A percentile compares a stretch with the other conserved stretches of the same genome.
Evolutionary conservation across 805 yeast species (phyloP).

Genomic region (Cyberlindnera nakhonratchasimensis): DNA sequence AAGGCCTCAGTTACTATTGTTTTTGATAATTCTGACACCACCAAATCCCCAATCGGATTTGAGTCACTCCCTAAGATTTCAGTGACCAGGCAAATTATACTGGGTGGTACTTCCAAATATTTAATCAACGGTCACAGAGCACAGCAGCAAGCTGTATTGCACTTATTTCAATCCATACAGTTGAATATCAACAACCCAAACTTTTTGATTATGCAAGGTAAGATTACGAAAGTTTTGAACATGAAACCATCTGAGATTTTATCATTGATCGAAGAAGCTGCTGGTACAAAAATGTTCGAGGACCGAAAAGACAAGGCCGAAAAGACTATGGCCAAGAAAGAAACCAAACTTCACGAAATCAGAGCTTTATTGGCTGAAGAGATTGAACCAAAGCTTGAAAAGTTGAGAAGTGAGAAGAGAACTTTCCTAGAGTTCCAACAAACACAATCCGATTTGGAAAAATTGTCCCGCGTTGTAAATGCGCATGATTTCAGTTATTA

Average conservation of each 20-base stretch:
- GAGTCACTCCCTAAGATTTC: constrained; percentile 74
- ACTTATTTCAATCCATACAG: constrained; percentile 90
- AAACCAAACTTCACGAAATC: constrained; percentile 77
- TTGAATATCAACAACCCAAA: constrained; percentile 95
- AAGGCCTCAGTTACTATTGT: constrained; percentile 96
- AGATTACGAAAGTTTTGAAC: constrained; percentile 92
- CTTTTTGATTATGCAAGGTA: constrained; percentile 97
- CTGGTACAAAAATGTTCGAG: constrained; percentile 95
- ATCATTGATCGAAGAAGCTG: constrained; percentile 94
- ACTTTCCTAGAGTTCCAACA: constrained; percentile 83
- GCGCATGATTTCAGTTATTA: constrained; percentile 65
- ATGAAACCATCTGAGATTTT: constrained; percentile 92
- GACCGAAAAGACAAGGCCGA: constrained; percentile 90
- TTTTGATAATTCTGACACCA: constrained; percentile 77
- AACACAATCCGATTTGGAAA: constrained; percentile 75
- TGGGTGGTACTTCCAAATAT: constrained; percentile 92
- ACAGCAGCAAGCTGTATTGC: constrained; percentile 88
- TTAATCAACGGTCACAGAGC: constrained; percentile 95
- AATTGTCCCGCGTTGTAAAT: constrained; percentile 64
- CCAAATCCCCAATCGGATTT: constrained; percentile 83
- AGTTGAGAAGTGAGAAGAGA: constrained; percentile 76
- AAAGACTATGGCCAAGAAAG: constrained; percentile 88
- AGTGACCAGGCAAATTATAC: constrained; percentile 84
- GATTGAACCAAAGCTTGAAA: constrained; percentile 87
- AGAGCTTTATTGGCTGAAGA: constrained; percentile 73